Conservation (phyloP, 306 rosid species). For the Lathyrus tuberosus region DNA sequence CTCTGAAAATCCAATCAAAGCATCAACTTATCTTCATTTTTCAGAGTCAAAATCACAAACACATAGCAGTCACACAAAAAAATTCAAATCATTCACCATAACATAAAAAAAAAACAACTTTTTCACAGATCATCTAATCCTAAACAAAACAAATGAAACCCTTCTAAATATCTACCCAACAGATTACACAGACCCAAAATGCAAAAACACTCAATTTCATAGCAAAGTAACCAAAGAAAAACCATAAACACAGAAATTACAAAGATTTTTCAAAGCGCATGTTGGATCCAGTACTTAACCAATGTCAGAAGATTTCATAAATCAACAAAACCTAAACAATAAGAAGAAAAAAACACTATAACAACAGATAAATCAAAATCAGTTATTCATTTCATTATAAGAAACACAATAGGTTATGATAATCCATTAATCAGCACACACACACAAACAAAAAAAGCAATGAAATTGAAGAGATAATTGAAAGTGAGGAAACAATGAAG, state of each 20-base stretch:
- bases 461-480: slow-evolving; percentile 17
- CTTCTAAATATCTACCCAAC: slow-evolving; percentile 26
- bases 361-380: background rate
- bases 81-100: slow-evolving; percentile 37
- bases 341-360: slow-evolving; percentile 1
- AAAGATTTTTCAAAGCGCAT: slow-evolving; percentile 4
- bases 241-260: background rate
- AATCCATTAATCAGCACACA: slow-evolving; percentile 4
- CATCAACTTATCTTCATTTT: slow-evolving; percentile 29
- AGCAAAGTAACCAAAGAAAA: slow-evolving; percentile 27
- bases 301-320: slow-evolving; percentile 31
- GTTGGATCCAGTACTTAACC: slow-evolving; percentile 37
- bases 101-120: slow-evolving; percentile 30
- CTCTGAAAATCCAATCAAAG: slow-evolving; percentile 27
- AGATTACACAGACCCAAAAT: slow-evolving; percentile 26
- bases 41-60: slow-evolving; percentile 29
- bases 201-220: slow-evolving; percentile 36
- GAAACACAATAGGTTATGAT: slow-evolving; percentile 28
- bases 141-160: slow-evolving; percentile 31
- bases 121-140: slow-evolving; percentile 35
- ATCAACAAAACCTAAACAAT: slow-evolving; percentile 31
- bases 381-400: slow-evolving; percentile 14
- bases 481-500: slow-evolving; percentile 39
- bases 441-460: background rate
- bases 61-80: background rate